Percentiles rank a stretch among this genome's conserved stretches.
These are phyloP conservation scores for Pestalotiopsis sp. DNA, from an alignment of 2,329 filamentous ascomycete species.

Conservation along the genomic window DNA sequence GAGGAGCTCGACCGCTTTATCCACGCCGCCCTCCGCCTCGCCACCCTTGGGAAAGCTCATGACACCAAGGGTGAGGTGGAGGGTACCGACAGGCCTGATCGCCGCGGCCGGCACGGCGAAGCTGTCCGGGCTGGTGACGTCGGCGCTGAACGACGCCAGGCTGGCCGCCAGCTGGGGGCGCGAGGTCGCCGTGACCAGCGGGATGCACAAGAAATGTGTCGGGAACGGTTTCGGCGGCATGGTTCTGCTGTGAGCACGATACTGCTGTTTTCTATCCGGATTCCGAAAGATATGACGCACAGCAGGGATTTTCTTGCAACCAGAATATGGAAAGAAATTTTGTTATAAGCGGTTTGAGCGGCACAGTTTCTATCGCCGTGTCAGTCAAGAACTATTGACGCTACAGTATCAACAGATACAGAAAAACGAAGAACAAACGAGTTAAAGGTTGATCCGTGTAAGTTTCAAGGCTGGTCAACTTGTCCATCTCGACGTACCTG, in stretches of 20 bases:
- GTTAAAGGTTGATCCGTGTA: too few relatives aligned
- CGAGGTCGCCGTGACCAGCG: slow-evolving; percentile 65
- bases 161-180: slow-evolving; percentile 66
- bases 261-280: background rate
- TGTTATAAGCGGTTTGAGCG: too few relatives aligned
- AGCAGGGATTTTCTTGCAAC: too few relatives aligned
- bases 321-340: too few relatives aligned
- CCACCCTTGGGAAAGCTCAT: slow-evolving; percentile 67
- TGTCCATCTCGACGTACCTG: too few relatives aligned
- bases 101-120: slow-evolving; percentile 65
- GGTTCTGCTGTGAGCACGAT: background rate
- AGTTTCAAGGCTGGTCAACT: too few relatives aligned
- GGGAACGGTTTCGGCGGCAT: slow-evolving; percentile 45
- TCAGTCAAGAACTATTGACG: too few relatives aligned
- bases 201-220: slow-evolving; percentile 78
- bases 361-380: too few relatives aligned
- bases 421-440: too few relatives aligned
- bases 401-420: too few relatives aligned
- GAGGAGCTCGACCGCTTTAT: slow-evolving; percentile 44
- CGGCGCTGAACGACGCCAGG: slow-evolving; percentile 62
- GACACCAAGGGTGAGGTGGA: slow-evolving; percentile 86
- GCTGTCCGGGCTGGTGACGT: slow-evolving; percentile 50
- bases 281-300: too few relatives aligned
- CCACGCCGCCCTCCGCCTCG: slow-evolving; percentile 43
- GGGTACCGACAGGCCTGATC: slow-evolving; percentile 74